A percentile compares a stretch with the other conserved stretches of the same genome.
Evolutionary conservation across 495 filamentous ascomycete species (phyloP).

Genomic region (Penicillium soppii): DNA sequence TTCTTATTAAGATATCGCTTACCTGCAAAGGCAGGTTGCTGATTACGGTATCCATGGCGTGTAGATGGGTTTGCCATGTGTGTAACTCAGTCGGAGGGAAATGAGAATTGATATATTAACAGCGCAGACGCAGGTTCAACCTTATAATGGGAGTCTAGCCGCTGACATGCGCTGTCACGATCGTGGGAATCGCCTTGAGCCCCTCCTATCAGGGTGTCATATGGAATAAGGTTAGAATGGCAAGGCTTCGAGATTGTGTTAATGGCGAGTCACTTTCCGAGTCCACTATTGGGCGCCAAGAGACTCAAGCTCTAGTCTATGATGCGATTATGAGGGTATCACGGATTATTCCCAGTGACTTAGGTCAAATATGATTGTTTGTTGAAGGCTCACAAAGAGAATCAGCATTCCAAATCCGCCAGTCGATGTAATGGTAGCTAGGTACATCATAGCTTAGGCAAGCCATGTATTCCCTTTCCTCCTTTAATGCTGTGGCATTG

Average conservation of each 20-base stretch:
- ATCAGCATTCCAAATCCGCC: no score
- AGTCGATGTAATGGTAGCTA: no score
- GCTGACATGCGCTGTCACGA: not conserved
- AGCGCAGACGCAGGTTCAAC: not conserved
- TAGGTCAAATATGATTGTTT: not conserved
- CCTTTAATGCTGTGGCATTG: not conserved
- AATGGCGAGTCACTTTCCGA: not conserved
- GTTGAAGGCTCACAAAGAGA: not conserved
- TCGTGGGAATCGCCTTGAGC: not conserved
- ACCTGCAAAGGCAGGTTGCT: conserved; percentile 8
- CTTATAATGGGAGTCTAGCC: not conserved
- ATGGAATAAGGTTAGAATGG: not conserved
- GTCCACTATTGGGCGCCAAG: not conserved
- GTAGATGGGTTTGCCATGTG: not conserved
- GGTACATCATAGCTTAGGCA: no score
- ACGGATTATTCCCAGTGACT: not conserved
- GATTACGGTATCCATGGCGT: conserved; percentile 15
- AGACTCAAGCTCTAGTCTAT: not conserved
- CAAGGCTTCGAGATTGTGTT: not conserved
- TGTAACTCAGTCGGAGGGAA: not conserved
- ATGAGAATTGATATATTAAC: conserved; percentile 2
- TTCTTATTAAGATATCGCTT: conserved; percentile 2
- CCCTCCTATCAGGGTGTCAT: conserved; percentile 1
- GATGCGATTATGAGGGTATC: not conserved
- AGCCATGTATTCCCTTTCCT: not conserved